These are phyloP conservation scores for Neurospora terricola DNA, from an alignment of 495 filamentous ascomycete species.

Conservation along the genomic window DNA sequence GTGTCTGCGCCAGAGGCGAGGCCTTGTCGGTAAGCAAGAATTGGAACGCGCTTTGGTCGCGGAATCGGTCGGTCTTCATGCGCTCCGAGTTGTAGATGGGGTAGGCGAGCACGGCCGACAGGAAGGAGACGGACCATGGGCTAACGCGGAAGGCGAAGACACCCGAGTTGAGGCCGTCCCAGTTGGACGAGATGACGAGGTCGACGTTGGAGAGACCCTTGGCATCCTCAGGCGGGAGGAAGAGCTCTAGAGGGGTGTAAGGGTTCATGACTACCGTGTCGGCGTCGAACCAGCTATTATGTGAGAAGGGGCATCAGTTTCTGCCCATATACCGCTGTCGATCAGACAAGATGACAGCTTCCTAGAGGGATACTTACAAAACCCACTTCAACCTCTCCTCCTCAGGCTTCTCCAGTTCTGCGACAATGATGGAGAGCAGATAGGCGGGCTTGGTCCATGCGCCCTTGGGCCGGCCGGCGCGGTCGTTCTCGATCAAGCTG, in stretches of 20 bases:
- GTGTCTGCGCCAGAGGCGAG: slow-evolving; percentile 11
- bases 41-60: slow-evolving; percentile 22
- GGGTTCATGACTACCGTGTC: slow-evolving; percentile 46
- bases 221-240: slow-evolving; percentile 36
- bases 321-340: not conserved
- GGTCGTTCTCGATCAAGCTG: slow-evolving; percentile 16
- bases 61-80: slow-evolving; percentile 20
- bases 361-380: slow-evolving; percentile 23
- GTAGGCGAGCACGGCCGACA: slow-evolving; percentile 35
- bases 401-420: slow-evolving; percentile 40
- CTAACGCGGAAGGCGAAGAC: slow-evolving; percentile 42
- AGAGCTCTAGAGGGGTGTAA: slow-evolving; percentile 39
- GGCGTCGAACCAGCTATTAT: slow-evolving; percentile 38
- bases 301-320: not conserved
- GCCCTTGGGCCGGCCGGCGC: slow-evolving; percentile 8
- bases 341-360: not conserved
- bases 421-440: slow-evolving; percentile 35
- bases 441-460: slow-evolving; percentile 42
- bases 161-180: slow-evolving; percentile 48
- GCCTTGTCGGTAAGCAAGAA: slow-evolving; percentile 9
- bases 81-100: slow-evolving; percentile 32
- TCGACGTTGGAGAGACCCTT: slow-evolving; percentile 29
- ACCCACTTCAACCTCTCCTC: slow-evolving; percentile 41
- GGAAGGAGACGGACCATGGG: slow-evolving; percentile 38
- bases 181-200: slow-evolving; percentile 39